A percentile compares a stretch with the other conserved stretches of the same genome.
phyloP scores from a whole-genome alignment of 2,329 filamentous ascomycete species.

The Thelonectria olida region DNA sequence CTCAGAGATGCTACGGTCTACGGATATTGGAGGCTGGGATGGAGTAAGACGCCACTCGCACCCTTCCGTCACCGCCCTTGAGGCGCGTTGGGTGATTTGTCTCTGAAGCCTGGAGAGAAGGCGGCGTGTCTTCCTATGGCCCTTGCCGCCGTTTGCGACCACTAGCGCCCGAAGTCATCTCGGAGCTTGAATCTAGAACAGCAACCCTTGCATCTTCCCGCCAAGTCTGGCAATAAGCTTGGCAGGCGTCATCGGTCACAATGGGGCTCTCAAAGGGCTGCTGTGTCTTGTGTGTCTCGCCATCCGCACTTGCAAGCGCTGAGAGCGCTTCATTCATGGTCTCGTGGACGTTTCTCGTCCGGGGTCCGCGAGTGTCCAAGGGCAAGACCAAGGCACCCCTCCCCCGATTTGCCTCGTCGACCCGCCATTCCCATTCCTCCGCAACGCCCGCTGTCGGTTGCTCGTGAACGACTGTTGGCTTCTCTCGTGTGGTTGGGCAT shows the following conservation, averaged over 20 bases:
- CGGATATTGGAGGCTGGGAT: neutral
- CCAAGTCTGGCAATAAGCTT: neutral
- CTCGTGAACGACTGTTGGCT: neutral
- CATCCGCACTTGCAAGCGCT: no score
- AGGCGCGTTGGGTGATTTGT: no score
- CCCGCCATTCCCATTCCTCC: neutral
- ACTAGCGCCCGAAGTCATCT: neutral
- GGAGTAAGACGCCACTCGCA: neutral
- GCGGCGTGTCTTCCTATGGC: no score
- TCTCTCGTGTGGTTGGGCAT: neutral
- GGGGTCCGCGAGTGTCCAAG: slow-evolving; percentile 9
- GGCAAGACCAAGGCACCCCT: no score
- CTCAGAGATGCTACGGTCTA: neutral
- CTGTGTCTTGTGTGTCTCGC: no score
- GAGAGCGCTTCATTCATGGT: neutral
- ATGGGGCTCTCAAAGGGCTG: neutral
- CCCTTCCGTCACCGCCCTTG: slow-evolving; percentile 4
- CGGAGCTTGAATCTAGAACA: neutral
- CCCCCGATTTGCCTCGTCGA: no score
- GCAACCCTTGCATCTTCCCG: neutral
- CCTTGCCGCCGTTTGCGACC: slow-evolving; percentile 6
- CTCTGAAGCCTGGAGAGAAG: neutral
- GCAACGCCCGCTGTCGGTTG: neutral
- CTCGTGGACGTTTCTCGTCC: slow-evolving; percentile 13
- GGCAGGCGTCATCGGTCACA: slow-evolving; percentile 4